Conservation (phyloP, 1,284 basidiomycete genomes). For the Ustilago crameri region DNA sequence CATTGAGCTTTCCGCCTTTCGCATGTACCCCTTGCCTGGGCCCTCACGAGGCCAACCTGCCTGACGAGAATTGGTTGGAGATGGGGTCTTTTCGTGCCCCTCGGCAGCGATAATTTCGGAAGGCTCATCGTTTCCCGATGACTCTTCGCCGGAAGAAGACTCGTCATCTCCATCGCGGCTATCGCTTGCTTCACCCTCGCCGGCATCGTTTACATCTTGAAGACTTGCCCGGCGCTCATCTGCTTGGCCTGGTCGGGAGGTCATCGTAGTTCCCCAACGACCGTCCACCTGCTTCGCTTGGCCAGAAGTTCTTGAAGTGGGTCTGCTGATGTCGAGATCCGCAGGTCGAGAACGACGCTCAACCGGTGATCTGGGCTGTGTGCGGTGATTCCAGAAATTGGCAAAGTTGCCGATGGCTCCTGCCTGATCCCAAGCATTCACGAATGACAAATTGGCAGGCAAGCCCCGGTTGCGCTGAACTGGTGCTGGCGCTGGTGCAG, state of each 20-base stretch:
- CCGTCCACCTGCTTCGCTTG: not conserved
- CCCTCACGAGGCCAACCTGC: slow-evolving; percentile 25
- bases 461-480: slow-evolving; percentile 28
- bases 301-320: slow-evolving; percentile 5
- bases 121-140: slow-evolving; percentile 22
- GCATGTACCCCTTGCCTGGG: slow-evolving; percentile 36
- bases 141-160: slow-evolving; percentile 46
- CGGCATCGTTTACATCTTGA: slow-evolving; percentile 9
- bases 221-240: slow-evolving; percentile 16
- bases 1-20: slow-evolving; percentile 40
- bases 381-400: slow-evolving; percentile 18
- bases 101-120: slow-evolving; percentile 1
- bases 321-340: not conserved
- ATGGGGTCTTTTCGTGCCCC: slow-evolving; percentile 8
- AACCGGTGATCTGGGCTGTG: slow-evolving; percentile 21
- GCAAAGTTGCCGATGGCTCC: slow-evolving; percentile 50
- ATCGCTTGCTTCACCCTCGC: slow-evolving; percentile 42
- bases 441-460: slow-evolving; percentile 43
- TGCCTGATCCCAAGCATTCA: slow-evolving; percentile 58
- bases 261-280: slow-evolving; percentile 1
- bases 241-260: slow-evolving; percentile 1
- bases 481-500: not conserved
- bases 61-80: slow-evolving; percentile 17
- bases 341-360: slow-evolving; percentile 11
- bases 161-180: slow-evolving; percentile 61